phyloP scores from a whole-genome alignment of 1,139 yeast genomes.

The Scheffersomyces lignicola region DNA sequence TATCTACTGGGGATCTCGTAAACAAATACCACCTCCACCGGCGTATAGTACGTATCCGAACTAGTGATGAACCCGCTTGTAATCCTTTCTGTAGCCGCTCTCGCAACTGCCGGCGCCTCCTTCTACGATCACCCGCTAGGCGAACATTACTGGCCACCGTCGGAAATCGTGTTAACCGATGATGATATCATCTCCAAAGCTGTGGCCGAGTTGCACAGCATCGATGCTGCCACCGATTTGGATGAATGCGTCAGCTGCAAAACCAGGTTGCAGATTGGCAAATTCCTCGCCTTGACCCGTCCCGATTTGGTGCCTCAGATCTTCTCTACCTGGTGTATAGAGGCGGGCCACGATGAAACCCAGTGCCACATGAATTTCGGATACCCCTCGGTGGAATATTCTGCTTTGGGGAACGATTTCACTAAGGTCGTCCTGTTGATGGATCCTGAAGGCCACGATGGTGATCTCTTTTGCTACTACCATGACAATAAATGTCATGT shows the following conservation, averaged over 20 bases:
- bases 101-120: too few species aligned
- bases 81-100: too few species aligned
- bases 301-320: conserved; percentile 45
- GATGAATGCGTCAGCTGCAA: conserved; percentile 40
- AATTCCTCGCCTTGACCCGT: conserved; percentile 34
- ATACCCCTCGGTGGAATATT: conserved; percentile 20
- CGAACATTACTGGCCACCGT: conserved; percentile 13
- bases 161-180: conserved; percentile 14
- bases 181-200: conserved; percentile 15
- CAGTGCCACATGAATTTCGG: conserved; percentile 24
- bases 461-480: conserved; percentile 54
- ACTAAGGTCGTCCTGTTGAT: conserved; percentile 46
- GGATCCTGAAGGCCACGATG: conserved; percentile 51
- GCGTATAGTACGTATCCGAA: too few species aligned
- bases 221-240: conserved; percentile 21
- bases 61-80: too few species aligned
- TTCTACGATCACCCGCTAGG: conserved; percentile 5
- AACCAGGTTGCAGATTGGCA: conserved; percentile 41
- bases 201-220: conserved; percentile 18
- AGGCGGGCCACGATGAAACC: conserved; percentile 30
- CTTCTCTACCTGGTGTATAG: conserved; percentile 43
- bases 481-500: conserved; percentile 42
- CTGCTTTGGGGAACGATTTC: conserved; percentile 35
- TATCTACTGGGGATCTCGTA: too few species aligned
- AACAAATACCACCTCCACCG: too few species aligned